Conservation (phyloP, 2,329 filamentous ascomycete genomes). For the Corinectria fuckeliana region DNA sequence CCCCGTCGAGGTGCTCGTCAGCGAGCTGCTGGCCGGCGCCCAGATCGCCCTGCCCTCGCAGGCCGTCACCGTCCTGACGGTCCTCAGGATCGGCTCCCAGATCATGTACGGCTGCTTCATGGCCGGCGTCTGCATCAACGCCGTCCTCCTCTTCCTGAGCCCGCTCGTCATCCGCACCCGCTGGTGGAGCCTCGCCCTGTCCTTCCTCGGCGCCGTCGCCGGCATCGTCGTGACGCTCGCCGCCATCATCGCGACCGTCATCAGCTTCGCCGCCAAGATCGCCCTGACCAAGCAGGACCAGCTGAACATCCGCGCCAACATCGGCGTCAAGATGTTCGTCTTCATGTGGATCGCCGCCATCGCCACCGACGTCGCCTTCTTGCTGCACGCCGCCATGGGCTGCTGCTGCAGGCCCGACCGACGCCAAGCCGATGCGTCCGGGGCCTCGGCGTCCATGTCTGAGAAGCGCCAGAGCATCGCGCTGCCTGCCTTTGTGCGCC, state of each 20-base stretch:
- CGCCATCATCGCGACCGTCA: conserved; percentile 78
- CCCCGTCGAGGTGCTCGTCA: conserved; percentile 80
- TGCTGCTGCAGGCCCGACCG: conserved; percentile 69
- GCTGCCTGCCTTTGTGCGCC: conserved; percentile 40
- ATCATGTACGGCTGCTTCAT: conserved; percentile 93
- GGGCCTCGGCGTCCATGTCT: conserved; percentile 18
- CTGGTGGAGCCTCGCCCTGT: conserved; percentile 71
- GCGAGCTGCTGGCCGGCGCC: conserved; percentile 81
- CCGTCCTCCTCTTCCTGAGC: conserved; percentile 74
- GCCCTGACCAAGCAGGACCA: conserved; percentile 74
- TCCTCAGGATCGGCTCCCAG: conserved; percentile 77
- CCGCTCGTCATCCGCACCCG: conserved; percentile 61
- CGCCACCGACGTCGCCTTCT: conserved; percentile 71
- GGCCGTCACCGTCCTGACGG: conserved; percentile 73
- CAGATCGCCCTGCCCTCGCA: conserved; percentile 80
- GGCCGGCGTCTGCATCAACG: conserved; percentile 70
- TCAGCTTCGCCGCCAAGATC: conserved; percentile 82
- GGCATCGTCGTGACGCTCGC: conserved; percentile 73
- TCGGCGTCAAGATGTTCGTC: conserved; percentile 78
- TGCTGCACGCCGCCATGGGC: conserved; percentile 76
- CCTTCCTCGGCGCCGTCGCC: conserved; percentile 70
- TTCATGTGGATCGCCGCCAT: conserved; percentile 88
- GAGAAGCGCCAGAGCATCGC: conserved; percentile 31
- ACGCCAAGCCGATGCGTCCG: conserved; percentile 1
- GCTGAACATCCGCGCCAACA: conserved; percentile 75